phyloP scores from a whole-genome alignment of 2,329 filamentous ascomycete species.

The Sphaceloma murrayae region DNA sequence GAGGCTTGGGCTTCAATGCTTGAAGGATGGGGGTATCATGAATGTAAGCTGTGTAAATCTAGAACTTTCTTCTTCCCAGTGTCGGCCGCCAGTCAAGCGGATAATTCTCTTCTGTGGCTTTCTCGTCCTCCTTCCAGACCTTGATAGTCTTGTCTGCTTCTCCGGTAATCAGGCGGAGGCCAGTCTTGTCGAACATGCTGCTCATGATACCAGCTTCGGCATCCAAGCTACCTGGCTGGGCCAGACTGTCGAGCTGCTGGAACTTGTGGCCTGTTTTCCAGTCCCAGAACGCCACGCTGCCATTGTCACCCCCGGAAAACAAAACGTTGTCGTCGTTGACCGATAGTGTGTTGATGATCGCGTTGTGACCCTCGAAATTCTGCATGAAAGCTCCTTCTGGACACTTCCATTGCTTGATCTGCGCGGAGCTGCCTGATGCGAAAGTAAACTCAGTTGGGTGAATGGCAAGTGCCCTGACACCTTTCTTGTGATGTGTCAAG shows the following conservation, averaged over 20 bases:
- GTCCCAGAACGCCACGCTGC: slow-evolving; percentile 95
- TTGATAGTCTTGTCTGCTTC: slow-evolving; percentile 96
- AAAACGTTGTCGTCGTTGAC: slow-evolving; percentile 93
- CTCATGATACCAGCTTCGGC: slow-evolving; percentile 94
- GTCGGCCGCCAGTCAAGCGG: slow-evolving; percentile 87
- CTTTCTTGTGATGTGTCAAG: slow-evolving; percentile 97
- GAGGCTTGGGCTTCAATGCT: slow-evolving; percentile 57
- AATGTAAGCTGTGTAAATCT: slow-evolving; percentile 8
- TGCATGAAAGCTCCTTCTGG: slow-evolving; percentile 98
- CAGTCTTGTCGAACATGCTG: slow-evolving; percentile 83
- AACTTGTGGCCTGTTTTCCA: slow-evolving; percentile 95
- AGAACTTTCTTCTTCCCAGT: slow-evolving; percentile 62
- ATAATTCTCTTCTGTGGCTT: slow-evolving; percentile 82
- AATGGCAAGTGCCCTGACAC: slow-evolving; percentile 70
- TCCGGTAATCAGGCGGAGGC: slow-evolving; percentile 79
- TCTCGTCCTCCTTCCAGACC: slow-evolving; percentile 90
- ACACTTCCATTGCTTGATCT: slow-evolving; percentile 99
- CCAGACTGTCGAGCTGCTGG: slow-evolving; percentile 80
- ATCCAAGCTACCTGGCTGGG: slow-evolving; percentile 86
- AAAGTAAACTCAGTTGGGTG: slow-evolving; percentile 96
- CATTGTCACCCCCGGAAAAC: slow-evolving; percentile 92
- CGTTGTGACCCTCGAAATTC: slow-evolving; percentile 93
- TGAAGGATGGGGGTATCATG: slow-evolving; percentile 18
- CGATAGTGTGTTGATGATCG: slow-evolving; percentile 87
- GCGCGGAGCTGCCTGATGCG: slow-evolving; percentile 79